A percentile compares a stretch with the other conserved stretches of the same genome.
Conservation (phyloP, 2,329 filamentous ascomycete genomes). For the Stemphylium beticola region DNA sequence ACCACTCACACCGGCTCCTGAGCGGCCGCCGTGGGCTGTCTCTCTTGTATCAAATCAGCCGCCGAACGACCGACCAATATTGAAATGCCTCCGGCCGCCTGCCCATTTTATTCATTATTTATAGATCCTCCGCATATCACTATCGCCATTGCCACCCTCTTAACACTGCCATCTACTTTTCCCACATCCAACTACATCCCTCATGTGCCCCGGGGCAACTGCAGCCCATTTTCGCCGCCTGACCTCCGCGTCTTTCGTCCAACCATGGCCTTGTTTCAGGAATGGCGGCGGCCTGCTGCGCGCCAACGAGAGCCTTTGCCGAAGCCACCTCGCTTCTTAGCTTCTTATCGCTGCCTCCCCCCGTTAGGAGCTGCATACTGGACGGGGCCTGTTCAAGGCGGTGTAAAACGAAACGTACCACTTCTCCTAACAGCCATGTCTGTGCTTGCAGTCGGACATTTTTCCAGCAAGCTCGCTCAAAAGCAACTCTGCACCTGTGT, state of each 20-base stretch:
- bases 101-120: constrained; percentile 9
- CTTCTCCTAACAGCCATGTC: background rate
- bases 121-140: constrained; percentile 7
- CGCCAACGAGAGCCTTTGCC: constrained; percentile 23
- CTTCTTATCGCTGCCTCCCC: constrained; percentile 6
- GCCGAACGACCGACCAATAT: background rate
- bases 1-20: too few species aligned
- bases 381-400: constrained; percentile 1
- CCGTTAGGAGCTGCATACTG: constrained; percentile 1
- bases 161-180: constrained; percentile 6
- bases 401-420: constrained; percentile 8
- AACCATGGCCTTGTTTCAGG: constrained; percentile 24
- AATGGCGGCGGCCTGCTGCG: constrained; percentile 9
- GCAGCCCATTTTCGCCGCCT: constrained; percentile 13
- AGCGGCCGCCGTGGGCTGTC: too few species aligned
- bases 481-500: background rate
- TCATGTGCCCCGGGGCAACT: constrained; percentile 18
- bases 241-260: constrained; percentile 21
- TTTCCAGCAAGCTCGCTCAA: background rate
- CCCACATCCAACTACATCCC: constrained; percentile 1
- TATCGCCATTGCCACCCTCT: constrained; percentile 9
- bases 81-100: constrained; percentile 1
- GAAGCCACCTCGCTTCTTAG: constrained; percentile 16
- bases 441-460: background rate
- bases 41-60: too few species aligned